A percentile compares a stretch with the other conserved stretches of the same genome.
These are phyloP conservation scores for Trichoderma polysporum DNA, from an alignment of 2,329 filamentous ascomycete genomes.

Conservation along the genomic window DNA sequence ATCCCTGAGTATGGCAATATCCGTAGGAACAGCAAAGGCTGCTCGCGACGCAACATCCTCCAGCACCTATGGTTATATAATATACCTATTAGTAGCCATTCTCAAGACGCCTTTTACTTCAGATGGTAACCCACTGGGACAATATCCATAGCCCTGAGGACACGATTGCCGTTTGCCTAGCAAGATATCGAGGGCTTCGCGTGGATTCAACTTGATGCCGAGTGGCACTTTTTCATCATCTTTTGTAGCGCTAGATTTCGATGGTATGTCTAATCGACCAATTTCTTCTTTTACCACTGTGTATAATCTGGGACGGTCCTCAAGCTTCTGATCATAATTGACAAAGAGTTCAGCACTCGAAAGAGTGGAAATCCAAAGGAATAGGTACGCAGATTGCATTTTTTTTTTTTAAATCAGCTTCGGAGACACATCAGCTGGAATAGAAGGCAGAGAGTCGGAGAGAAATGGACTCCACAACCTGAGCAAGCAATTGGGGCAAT, in stretches of 20 bases:
- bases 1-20: conserved; percentile 26
- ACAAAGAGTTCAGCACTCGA: conserved; percentile 11
- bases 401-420: no score
- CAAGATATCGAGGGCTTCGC: conserved; percentile 11
- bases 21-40: conserved; percentile 27
- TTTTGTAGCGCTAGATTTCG: conserved; percentile 7
- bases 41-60: conserved; percentile 24
- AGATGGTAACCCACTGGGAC: conserved; percentile 14
- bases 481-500: not conserved
- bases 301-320: conserved; percentile 17
- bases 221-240: not conserved
- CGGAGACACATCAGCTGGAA: not conserved
- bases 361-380: not conserved
- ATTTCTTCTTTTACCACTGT: conserved; percentile 14
- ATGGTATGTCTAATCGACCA: conserved; percentile 12
- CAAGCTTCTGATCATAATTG: conserved; percentile 20
- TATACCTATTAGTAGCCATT: not conserved
- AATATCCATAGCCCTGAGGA: conserved; percentile 27
- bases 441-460: not conserved
- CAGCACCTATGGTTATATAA: conserved; percentile 8
- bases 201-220: conserved; percentile 1
- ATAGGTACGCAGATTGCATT: not conserved
- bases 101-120: not conserved
- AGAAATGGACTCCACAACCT: not conserved
- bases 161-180: conserved; percentile 25